These are phyloP conservation scores for Thielaviopsis euricoi DNA, from an alignment of 2,329 filamentous ascomycete genomes.

Conservation along the genomic window DNA sequence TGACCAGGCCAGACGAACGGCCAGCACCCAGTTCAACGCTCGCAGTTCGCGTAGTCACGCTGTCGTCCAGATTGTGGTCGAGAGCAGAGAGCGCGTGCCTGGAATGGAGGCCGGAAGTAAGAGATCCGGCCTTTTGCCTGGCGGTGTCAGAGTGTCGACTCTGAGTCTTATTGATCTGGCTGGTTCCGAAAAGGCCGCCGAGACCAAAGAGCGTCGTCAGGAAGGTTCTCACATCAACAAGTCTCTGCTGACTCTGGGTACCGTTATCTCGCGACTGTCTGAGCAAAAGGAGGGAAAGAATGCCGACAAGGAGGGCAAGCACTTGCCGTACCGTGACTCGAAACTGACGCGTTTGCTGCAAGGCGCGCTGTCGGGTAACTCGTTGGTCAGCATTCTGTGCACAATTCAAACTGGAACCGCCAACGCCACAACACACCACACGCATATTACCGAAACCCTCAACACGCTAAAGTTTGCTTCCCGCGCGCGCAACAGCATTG, in stretches of 20 bases:
- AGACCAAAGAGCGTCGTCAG: constrained; percentile 81
- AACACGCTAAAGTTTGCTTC: constrained; percentile 97
- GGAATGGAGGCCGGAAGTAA: constrained; percentile 40
- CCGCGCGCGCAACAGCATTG: constrained; percentile 91
- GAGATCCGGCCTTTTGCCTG: constrained; percentile 55
- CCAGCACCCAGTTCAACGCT: constrained; percentile 92
- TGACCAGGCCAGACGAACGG: constrained; percentile 76
- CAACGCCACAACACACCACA: constrained; percentile 52
- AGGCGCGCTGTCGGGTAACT: constrained; percentile 80
- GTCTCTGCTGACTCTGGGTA: constrained; percentile 84
- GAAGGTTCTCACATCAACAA: constrained; percentile 99
- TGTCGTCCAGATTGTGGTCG: constrained; percentile 95
- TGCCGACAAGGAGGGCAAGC: constrained; percentile 70
- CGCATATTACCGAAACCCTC: constrained; percentile 72
- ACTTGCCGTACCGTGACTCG: constrained; percentile 92
- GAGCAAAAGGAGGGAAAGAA: constrained; percentile 59
- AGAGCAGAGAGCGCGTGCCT: constrained; percentile 75
- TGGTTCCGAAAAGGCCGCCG: constrained; percentile 88
- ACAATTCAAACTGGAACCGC: constrained; percentile 83
- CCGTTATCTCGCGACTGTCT: constrained; percentile 84
- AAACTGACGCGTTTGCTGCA: constrained; percentile 89
- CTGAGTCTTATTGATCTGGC: constrained; percentile 91
- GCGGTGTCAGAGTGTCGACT: constrained; percentile 88
- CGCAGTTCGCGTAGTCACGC: constrained; percentile 95
- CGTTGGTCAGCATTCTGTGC: constrained; percentile 90